A percentile compares a stretch with the other conserved stretches of the same genome.
phyloP scores from a whole-genome alignment of 2,329 filamentous ascomycete species.

The Cladosporium sp. region DNA sequence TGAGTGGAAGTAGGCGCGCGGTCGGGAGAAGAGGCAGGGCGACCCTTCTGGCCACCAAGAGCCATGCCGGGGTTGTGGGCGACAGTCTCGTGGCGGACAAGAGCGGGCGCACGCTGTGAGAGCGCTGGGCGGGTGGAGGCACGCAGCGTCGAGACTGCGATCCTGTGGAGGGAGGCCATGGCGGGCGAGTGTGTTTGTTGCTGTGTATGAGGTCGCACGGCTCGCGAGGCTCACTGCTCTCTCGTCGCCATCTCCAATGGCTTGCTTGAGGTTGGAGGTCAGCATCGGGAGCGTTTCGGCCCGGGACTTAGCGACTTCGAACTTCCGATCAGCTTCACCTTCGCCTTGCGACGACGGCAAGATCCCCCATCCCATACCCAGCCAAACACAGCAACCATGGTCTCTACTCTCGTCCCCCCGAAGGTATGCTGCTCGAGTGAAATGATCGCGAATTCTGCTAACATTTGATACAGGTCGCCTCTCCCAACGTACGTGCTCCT shows the following conservation, averaged over 20 bases:
- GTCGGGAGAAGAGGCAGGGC: constrained; percentile 14
- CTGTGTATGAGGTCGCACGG: constrained; percentile 3
- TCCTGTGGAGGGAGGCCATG: constrained; percentile 38
- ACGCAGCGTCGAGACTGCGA: constrained; percentile 40
- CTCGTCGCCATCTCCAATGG: constrained; percentile 10
- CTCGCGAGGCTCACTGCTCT: constrained; percentile 7
- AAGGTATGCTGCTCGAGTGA: constrained; percentile 63
- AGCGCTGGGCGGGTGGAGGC: constrained; percentile 28
- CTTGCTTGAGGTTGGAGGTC: constrained; percentile 10
- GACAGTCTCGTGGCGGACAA: constrained; percentile 10
- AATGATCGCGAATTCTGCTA: constrained; percentile 37
- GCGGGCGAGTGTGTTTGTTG: constrained; percentile 12
- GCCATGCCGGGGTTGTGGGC: constrained; percentile 12
- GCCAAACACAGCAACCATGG: constrained; percentile 29
- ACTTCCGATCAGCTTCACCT: constrained; percentile 6
- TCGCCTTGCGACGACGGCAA: constrained; percentile 10
- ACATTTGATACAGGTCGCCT: constrained; percentile 61
- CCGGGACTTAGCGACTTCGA: constrained; percentile 7
- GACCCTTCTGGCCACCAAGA: constrained; percentile 12
- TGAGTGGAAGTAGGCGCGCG: constrained; percentile 12
- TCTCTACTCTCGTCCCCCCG: constrained; percentile 94
- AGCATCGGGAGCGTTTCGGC: constrained; percentile 13
- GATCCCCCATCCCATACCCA: constrained; percentile 6
- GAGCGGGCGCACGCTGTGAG: constrained; percentile 20
- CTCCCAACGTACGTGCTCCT: constrained; percentile 67